Conservation (phyloP, 208 protist genomes). For the Trypanosoma rangeli region DNA sequence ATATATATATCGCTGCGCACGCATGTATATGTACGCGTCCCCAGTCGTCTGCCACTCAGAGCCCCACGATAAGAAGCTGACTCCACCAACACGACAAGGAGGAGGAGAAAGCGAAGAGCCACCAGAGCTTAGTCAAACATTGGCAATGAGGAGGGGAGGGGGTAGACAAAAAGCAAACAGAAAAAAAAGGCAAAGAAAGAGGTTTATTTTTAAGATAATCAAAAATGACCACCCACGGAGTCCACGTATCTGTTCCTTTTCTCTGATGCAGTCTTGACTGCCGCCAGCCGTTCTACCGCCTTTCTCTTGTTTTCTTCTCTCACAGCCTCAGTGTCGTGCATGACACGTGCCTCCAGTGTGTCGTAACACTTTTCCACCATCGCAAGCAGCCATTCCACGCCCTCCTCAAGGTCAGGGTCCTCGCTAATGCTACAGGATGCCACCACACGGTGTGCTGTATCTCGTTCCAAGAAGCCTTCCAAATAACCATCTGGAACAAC, state of each 20-base stretch:
- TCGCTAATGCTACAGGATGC: constrained; percentile 80
- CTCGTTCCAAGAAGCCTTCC: constrained; percentile 42
- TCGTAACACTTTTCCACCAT: constrained; percentile 68
- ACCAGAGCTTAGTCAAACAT: not conserved
- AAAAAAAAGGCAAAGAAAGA: not conserved
- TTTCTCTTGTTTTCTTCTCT: constrained; percentile 75
- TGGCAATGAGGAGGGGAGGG: not conserved
- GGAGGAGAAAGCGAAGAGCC: not conserved
- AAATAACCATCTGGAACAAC: constrained; percentile 85
- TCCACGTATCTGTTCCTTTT: constrained; percentile 4
- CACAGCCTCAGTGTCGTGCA: constrained; percentile 54
- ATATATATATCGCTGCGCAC: not conserved
- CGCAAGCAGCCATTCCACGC: constrained; percentile 86
- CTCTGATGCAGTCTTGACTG: constrained; percentile 33
- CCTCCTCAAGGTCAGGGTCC: constrained; percentile 67
- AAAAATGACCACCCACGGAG: not conserved
- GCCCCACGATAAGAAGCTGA: not conserved
- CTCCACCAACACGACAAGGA: not conserved
- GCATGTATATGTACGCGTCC: not conserved
- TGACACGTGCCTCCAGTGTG: constrained; percentile 50
- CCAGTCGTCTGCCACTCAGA: not conserved
- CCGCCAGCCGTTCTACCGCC: constrained; percentile 59
- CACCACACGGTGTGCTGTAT: constrained; percentile 56
- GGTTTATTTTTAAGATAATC: not conserved
- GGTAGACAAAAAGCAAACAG: not conserved